Conservation (phyloP, 1,284 basidiomycete genomes). For the Farysia itapuensis region DNA sequence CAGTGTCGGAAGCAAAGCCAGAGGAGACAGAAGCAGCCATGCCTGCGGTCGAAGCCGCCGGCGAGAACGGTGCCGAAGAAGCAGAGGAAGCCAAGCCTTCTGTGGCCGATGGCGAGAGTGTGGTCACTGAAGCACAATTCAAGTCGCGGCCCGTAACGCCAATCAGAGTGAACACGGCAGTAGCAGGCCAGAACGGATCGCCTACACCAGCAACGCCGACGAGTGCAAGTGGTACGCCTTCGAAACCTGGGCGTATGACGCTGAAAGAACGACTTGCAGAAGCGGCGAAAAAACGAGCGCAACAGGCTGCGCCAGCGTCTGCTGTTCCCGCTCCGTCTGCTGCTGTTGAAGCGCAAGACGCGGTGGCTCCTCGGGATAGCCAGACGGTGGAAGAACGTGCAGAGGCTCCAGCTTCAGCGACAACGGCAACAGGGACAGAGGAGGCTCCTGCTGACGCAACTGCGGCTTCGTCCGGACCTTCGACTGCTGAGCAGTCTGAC, state of each 20-base stretch:
- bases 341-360: no score
- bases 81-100: background rate
- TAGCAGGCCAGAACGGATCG: background rate
- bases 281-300: conserved; percentile 39
- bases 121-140: background rate
- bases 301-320: background rate
- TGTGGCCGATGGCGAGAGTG: background rate
- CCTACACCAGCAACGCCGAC: conserved; percentile 16
- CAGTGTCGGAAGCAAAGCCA: no score
- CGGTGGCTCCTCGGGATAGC: no score
- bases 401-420: no score
- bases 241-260: conserved; percentile 33
- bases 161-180: background rate
- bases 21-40: no score
- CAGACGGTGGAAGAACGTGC: no score
- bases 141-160: background rate
- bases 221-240: conserved; percentile 15
- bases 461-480: conserved; percentile 1
- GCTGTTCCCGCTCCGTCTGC: background rate
- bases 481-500: background rate
- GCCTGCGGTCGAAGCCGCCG: background rate
- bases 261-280: conserved; percentile 43
- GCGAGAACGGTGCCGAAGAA: background rate
- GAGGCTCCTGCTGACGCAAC: conserved; percentile 2
- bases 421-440: no score